Conservation (phyloP, 2,329 filamentous ascomycete species). For the Neonectria magnoliae region DNA sequence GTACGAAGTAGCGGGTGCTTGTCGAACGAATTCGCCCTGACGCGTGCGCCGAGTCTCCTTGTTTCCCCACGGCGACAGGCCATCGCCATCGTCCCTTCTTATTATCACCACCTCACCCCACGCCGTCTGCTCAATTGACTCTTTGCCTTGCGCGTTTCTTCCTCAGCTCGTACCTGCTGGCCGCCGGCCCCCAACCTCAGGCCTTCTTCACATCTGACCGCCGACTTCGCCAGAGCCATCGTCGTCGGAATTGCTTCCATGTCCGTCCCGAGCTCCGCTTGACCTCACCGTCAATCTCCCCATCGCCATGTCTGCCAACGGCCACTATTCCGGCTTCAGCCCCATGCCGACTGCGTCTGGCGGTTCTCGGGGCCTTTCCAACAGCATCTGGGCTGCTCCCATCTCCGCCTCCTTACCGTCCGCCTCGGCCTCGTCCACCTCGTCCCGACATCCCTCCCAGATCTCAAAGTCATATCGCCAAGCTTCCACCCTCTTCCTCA, state of each 20-base stretch:
- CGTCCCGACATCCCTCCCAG: conserved; percentile 72
- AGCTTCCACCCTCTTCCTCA: conserved; percentile 92
- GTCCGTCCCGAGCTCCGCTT: conserved; percentile 21
- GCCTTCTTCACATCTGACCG: conserved; percentile 4
- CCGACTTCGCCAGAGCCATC: conserved; percentile 18
- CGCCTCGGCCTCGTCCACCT: conserved; percentile 70
- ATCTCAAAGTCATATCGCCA: conserved; percentile 95
- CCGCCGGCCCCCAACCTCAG: neutral
- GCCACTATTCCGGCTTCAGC: conserved; percentile 56
- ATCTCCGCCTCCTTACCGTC: conserved; percentile 53
- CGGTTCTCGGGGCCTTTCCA: conserved; percentile 56
- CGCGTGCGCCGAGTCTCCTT: conserved; percentile 39
- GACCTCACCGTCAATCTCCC: conserved; percentile 20
- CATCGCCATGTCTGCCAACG: conserved; percentile 55
- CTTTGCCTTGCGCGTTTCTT: neutral
- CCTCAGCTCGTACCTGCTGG: neutral
- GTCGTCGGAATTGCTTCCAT: conserved; percentile 28
- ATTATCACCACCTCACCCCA: conserved; percentile 8
- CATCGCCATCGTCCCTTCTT: conserved; percentile 23
- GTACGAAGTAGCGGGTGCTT: conserved; percentile 12
- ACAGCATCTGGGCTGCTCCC: conserved; percentile 69
- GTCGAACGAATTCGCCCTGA: conserved; percentile 36
- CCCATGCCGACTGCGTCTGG: conserved; percentile 52
- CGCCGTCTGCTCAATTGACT: conserved; percentile 20
- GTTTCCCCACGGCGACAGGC: conserved; percentile 24